Percentiles rank a stretch among this genome's conserved stretches.
Evolutionary conservation across 192 early-diverging fungal genomes (phyloP).

Genomic region (Chytriomyces sp.): DNA sequence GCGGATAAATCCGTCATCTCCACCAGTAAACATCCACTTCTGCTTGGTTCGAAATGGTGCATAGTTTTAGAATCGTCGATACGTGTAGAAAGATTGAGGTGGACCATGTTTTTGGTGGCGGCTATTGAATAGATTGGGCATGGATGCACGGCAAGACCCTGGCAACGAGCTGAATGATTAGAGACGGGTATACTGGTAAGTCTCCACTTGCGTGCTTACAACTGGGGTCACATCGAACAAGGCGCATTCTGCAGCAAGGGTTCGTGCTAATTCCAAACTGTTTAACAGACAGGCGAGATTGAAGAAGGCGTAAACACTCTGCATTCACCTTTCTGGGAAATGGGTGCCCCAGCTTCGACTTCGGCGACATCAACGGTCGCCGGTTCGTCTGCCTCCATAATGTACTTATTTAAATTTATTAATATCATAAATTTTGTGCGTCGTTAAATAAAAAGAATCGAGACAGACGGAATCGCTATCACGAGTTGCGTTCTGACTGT

Average conservation of each 20-base stretch:
- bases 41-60: slow-evolving; percentile 11
- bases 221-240: no score
- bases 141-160: slow-evolving; percentile 28
- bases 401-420: no score
- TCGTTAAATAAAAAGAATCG: no score
- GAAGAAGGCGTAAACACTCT: background rate
- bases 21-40: slow-evolving; percentile 61
- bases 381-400: no score
- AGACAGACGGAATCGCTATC: no score
- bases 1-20: slow-evolving; percentile 92
- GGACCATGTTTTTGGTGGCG: slow-evolving; percentile 30
- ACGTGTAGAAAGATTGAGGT: background rate
- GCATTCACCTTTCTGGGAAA: background rate
- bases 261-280: background rate
- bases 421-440: no score
- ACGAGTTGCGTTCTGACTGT: no score
- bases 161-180: background rate
- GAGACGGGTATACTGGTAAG: no score
- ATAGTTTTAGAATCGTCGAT: background rate
- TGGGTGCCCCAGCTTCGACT: no score
- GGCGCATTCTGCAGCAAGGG: background rate
- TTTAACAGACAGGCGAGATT: background rate
- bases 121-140: slow-evolving; percentile 25
- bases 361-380: no score
- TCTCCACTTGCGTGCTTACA: no score